Percentiles rank a stretch among this genome's conserved stretches.
Conservation (phyloP, 148 eudicot species). For the Vaccinium macrocarpon region DNA sequence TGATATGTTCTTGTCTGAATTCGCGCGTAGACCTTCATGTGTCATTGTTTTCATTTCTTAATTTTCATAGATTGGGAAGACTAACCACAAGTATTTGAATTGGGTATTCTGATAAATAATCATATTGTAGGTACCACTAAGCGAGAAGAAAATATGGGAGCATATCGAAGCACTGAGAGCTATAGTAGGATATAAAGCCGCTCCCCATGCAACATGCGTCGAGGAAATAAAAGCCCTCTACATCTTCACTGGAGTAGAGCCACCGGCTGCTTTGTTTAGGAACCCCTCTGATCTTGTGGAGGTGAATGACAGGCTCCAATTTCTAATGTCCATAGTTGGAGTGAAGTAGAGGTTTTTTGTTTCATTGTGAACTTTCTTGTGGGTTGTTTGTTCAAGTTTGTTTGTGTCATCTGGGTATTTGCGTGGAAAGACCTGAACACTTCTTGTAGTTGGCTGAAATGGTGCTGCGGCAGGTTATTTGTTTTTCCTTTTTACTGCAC, state of each 20-base stretch:
- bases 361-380: constrained; percentile 1
- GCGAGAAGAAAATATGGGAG: constrained; percentile 56
- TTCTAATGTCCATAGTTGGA: constrained; percentile 74
- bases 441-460: not conserved
- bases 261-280: constrained; percentile 33
- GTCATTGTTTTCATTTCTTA: not conserved
- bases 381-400: constrained; percentile 1
- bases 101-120: not conserved
- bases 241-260: constrained; percentile 78
- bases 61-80: not conserved
- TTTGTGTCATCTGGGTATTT: not conserved
- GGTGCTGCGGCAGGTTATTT: not conserved
- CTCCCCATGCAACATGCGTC: constrained; percentile 27
- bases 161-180: constrained; percentile 50
- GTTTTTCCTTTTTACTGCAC: not conserved
- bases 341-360: constrained; percentile 36
- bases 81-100: not conserved
- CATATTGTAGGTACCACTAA: constrained; percentile 29
- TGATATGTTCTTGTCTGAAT: not conserved
- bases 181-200: constrained; percentile 61
- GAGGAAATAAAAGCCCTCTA: constrained; percentile 76
- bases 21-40: not conserved
- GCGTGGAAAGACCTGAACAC: not conserved
- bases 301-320: constrained; percentile 44
- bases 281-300: constrained; percentile 37